A percentile compares a stretch with the other conserved stretches of the same genome.
These are phyloP conservation scores for Metarhizium album DNA, from an alignment of 2,329 filamentous ascomycete genomes.

Conservation along the genomic window DNA sequence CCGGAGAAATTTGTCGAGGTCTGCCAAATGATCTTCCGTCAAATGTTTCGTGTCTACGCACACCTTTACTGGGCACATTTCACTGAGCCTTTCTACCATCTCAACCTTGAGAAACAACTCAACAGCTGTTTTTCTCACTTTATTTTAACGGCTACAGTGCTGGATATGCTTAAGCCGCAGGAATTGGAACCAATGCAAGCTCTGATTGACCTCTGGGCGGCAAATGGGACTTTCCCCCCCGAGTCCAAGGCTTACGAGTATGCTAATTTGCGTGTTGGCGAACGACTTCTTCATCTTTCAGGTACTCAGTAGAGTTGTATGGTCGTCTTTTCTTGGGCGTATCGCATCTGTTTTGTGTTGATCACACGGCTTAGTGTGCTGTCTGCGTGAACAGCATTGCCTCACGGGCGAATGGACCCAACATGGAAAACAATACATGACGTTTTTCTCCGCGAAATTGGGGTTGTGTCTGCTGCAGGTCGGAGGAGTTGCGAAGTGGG, in stretches of 20 bases:
- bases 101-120: constrained; percentile 69
- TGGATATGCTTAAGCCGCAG: constrained; percentile 75
- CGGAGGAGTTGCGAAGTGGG: constrained; percentile 3
- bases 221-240: constrained; percentile 75
- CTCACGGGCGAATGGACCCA: constrained; percentile 2
- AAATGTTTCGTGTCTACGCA: constrained; percentile 97
- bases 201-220: constrained; percentile 82
- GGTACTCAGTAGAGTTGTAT: constrained; percentile 17
- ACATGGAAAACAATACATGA: not conserved
- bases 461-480: constrained; percentile 3
- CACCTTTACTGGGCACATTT: constrained; percentile 98
- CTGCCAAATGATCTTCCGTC: constrained; percentile 88
- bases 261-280: constrained; percentile 50
- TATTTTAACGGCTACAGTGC: constrained; percentile 65
- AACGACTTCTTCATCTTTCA: constrained; percentile 44
- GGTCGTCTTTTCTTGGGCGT: not conserved
- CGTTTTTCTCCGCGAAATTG: not conserved
- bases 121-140: constrained; percentile 87
- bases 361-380: not conserved
- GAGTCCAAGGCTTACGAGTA: constrained; percentile 59
- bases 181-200: constrained; percentile 96
- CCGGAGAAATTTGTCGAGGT: constrained; percentile 81
- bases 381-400: not conserved
- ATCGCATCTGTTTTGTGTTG: not conserved
- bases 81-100: constrained; percentile 70